Evolutionary conservation across 2,329 filamentous ascomycete species (phyloP).

Genomic region (Colletotrichum limetticola): DNA sequence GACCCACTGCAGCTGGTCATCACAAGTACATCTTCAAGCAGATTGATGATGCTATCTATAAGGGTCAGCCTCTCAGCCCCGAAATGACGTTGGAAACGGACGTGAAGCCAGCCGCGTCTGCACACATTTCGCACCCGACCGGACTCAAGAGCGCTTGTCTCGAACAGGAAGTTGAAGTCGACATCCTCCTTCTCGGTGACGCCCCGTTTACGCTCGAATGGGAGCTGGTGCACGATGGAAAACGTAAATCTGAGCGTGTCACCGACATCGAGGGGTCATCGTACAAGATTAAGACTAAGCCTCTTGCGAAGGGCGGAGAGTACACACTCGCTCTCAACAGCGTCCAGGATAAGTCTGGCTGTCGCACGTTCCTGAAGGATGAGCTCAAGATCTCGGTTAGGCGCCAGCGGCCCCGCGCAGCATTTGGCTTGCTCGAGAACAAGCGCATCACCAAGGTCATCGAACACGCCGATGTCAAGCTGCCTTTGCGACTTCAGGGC

Average conservation of each 20-base stretch:
- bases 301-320: slow-evolving; percentile 83
- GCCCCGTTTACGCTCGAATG: slow-evolving; percentile 91
- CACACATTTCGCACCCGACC: slow-evolving; percentile 70
- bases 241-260: slow-evolving; percentile 76
- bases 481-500: slow-evolving; percentile 88
- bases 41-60: slow-evolving; percentile 86
- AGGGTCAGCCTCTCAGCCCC: slow-evolving; percentile 67
- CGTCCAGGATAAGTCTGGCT: slow-evolving; percentile 86
- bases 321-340: slow-evolving; percentile 88
- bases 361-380: slow-evolving; percentile 86
- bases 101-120: slow-evolving; percentile 92
- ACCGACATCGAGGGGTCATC: slow-evolving; percentile 70
- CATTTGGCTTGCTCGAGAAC: slow-evolving; percentile 87
- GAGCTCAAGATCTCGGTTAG: slow-evolving; percentile 88
- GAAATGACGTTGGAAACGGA: slow-evolving; percentile 81
- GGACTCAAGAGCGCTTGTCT: slow-evolving; percentile 78
- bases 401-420: slow-evolving; percentile 86
- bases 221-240: slow-evolving; percentile 90
- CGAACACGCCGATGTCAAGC: slow-evolving; percentile 76
- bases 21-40: slow-evolving; percentile 88
- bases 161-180: slow-evolving; percentile 80
- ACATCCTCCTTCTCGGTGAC: slow-evolving; percentile 82
- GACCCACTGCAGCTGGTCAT: slow-evolving; percentile 81
- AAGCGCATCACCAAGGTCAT: slow-evolving; percentile 80
- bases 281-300: slow-evolving; percentile 80